Percentiles rank a stretch among this genome's conserved stretches.
Conservation (phyloP, 176 grass and related monocot genomes). For the Juncus inflexus region DNA sequence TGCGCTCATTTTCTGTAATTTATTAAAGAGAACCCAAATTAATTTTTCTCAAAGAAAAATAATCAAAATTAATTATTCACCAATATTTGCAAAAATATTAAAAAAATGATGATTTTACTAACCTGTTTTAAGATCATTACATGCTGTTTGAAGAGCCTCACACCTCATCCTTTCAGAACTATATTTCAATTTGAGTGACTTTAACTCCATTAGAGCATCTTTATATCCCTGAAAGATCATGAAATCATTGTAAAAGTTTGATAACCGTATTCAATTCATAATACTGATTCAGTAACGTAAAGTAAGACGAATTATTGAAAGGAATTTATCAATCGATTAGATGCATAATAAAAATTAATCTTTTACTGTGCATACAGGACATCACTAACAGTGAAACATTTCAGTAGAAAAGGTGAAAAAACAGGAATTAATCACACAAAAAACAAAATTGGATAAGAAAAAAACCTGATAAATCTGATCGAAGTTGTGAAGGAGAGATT, state of each 20-base stretch:
- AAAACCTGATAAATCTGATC: conserved; percentile 55
- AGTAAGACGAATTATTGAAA: not conserved
- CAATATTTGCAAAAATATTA: conserved; percentile 1
- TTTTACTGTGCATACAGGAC: not conserved
- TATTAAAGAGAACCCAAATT: not conserved
- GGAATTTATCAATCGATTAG: not conserved
- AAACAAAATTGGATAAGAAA: not conserved
- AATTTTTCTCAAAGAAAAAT: conserved; percentile 2
- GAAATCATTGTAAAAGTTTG: conserved; percentile 6
- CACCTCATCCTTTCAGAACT: conserved; percentile 50
- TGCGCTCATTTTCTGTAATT: conserved; percentile 64
- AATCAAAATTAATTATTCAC: not conserved
- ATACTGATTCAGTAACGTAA: no score
- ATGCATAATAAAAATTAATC: not conserved
- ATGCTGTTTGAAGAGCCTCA: conserved; percentile 41
- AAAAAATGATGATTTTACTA: conserved; percentile 16
- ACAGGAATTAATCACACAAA: not conserved
- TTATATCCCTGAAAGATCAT: conserved; percentile 56
- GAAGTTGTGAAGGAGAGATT: conserved; percentile 54
- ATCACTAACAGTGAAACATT: not conserved
- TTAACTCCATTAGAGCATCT: conserved; percentile 52
- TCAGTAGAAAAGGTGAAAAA: not conserved
- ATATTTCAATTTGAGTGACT: conserved; percentile 47
- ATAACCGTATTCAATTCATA: no score
- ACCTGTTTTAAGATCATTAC: conserved; percentile 63